A percentile compares a stretch with the other conserved stretches of the same genome.
phyloP scores from a whole-genome alignment of 768 basidiomycete genomes.

The Amylocystis lapponica region DNA sequence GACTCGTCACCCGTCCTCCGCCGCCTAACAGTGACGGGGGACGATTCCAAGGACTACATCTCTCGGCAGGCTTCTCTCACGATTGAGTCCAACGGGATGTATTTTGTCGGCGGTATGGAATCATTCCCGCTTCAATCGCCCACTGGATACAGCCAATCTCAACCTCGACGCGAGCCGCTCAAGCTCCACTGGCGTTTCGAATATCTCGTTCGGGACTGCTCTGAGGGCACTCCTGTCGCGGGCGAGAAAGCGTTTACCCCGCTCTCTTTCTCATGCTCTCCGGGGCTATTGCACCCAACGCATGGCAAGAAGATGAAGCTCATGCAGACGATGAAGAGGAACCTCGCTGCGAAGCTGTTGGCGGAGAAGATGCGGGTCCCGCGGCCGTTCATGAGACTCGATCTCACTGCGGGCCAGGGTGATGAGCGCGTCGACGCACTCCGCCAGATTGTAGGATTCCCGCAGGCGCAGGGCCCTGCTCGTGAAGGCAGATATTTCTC shows the following conservation, averaged over 20 bases:
- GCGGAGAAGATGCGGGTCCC: slow-evolving; percentile 33
- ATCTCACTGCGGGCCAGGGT: not conserved
- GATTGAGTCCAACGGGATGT: slow-evolving; percentile 69
- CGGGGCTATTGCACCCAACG: slow-evolving; percentile 51
- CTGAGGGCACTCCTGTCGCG: slow-evolving; percentile 29
- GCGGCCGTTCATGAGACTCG: not conserved
- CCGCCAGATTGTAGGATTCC: no score
- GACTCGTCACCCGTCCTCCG: slow-evolving; percentile 66
- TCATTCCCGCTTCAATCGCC: slow-evolving; percentile 19
- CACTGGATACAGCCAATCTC: not conserved
- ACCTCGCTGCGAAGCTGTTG: slow-evolving; percentile 54
- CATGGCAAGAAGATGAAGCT: slow-evolving; percentile 58
- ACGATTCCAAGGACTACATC: slow-evolving; percentile 68
- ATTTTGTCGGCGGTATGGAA: slow-evolving; percentile 67
- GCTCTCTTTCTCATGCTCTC: slow-evolving; percentile 70
- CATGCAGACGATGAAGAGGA: slow-evolving; percentile 70
- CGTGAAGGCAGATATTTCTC: not conserved
- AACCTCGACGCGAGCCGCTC: slow-evolving; percentile 8
- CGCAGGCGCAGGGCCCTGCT: no score
- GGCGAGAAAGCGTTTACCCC: slow-evolving; percentile 75
- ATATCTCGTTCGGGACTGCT: slow-evolving; percentile 64
- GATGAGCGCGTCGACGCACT: not conserved
- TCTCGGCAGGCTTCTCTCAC: slow-evolving; percentile 68
- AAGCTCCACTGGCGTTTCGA: slow-evolving; percentile 73
- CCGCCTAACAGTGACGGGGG: slow-evolving; percentile 58